Evolutionary conservation across 2,329 filamentous ascomycete genomes (phyloP).

Genomic region (Phyllosticta citrichinensis): DNA sequence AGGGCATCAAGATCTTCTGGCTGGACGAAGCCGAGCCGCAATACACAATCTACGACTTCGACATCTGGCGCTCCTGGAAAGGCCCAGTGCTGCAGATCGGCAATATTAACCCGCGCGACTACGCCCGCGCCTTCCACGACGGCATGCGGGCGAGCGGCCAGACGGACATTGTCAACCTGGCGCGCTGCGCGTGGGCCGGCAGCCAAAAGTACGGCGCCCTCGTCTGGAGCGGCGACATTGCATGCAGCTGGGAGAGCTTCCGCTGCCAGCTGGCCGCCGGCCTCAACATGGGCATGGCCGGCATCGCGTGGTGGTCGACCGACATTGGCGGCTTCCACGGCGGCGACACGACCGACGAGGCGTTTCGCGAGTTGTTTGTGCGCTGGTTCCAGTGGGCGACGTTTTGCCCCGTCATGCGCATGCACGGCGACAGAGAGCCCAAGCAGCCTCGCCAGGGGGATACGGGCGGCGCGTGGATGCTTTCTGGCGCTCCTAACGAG

Average conservation of each 20-base stretch:
- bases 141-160: slow-evolving; percentile 36
- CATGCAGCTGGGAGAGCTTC: slow-evolving; percentile 51
- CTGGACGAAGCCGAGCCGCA: slow-evolving; percentile 61
- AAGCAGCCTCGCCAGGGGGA: slow-evolving; percentile 35
- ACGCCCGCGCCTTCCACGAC: slow-evolving; percentile 51
- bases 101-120: slow-evolving; percentile 51
- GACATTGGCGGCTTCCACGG: slow-evolving; percentile 63
- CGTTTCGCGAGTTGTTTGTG: slow-evolving; percentile 53
- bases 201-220: slow-evolving; percentile 55
- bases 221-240: slow-evolving; percentile 59
- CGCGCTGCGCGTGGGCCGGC: slow-evolving; percentile 47
- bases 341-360: slow-evolving; percentile 45
- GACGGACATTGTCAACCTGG: slow-evolving; percentile 47
- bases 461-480: slow-evolving; percentile 27
- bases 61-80: slow-evolving; percentile 52
- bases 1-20: slow-evolving; percentile 57
- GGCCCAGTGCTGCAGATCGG: slow-evolving; percentile 47
- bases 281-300: slow-evolving; percentile 54
- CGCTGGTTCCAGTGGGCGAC: slow-evolving; percentile 62
- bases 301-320: slow-evolving; percentile 60
- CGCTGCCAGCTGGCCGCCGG: slow-evolving; percentile 53
- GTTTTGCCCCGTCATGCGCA: slow-evolving; percentile 57
- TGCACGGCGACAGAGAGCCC: slow-evolving; percentile 57
- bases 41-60: slow-evolving; percentile 55
- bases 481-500: slow-evolving; percentile 48